Percentiles rank a stretch among this genome's conserved stretches.
Conservation (phyloP, 2,329 filamentous ascomycete genomes). For the Fusarium miscanthi region DNA sequence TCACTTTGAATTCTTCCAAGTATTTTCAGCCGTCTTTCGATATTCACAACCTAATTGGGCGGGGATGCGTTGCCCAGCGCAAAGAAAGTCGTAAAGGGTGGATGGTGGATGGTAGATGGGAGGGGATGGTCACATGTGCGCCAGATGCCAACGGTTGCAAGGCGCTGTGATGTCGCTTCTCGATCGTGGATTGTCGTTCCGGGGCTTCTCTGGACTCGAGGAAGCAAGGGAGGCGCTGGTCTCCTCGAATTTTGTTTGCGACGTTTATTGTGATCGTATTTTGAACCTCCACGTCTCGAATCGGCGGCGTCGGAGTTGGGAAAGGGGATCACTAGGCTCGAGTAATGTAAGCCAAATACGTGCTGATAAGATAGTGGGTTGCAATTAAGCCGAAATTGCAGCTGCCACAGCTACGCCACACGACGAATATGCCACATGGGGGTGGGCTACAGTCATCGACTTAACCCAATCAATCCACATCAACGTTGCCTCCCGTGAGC, state of each 20-base stretch:
- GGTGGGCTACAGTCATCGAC: constrained; percentile 27
- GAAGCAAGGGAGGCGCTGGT: not conserved
- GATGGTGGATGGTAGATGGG: constrained; percentile 30
- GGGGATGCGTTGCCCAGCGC: constrained; percentile 31
- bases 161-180: constrained; percentile 35
- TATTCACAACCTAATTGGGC: constrained; percentile 43
- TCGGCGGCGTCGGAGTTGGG: constrained; percentile 42
- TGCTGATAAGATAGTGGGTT: constrained; percentile 41
- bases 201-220: not conserved
- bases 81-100: constrained; percentile 41
- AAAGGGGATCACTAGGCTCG: constrained; percentile 44
- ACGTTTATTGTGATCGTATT: constrained; percentile 31
- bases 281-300: constrained; percentile 32
- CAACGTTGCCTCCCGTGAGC: constrained; percentile 28
- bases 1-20: constrained; percentile 37
- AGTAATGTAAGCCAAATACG: constrained; percentile 42
- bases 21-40: constrained; percentile 21
- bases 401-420: constrained; percentile 27
- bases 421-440: not conserved
- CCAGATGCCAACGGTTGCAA: constrained; percentile 34
- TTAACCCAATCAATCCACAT: constrained; percentile 26
- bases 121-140: constrained; percentile 45
- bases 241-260: constrained; percentile 12
- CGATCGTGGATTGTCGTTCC: constrained; percentile 19
- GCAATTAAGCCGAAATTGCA: constrained; percentile 45